Base-by-base conservation (phyloP, 768 basidiomycete genomes). In the Trametes maxima region DNA sequence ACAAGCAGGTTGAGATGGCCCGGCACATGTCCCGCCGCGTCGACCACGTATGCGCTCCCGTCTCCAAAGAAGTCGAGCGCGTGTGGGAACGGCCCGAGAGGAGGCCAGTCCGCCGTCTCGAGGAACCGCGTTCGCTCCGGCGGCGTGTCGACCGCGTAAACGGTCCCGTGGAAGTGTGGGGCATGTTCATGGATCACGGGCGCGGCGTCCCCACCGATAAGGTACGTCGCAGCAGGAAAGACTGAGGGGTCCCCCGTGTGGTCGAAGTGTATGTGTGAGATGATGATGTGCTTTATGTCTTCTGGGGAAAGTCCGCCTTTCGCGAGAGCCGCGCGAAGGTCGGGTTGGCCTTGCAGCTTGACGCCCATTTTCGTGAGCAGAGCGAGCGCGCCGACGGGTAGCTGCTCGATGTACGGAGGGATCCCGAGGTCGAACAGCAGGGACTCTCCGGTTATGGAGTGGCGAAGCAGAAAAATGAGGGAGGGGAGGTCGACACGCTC, bases 191-290 rank as follows among this genome's bases (percentile, higher is more conserved):
- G 65, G 45, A 86, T 65, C 1, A 78, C 65, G 2, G 68, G 64
- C 40, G 71, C 70, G 17, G 75, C 72, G 12, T 69, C 78, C 14
- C 66, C 80, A 1, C 84, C 83, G 0, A 85, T 75, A 49, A 85
- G 54, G 66, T 86, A 81, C 1, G 70, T 74, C 42, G 81, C 78
- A 14, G 69, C 75, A 4, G 76, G 69, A 66, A 85, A 86, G 2
- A 75, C 77, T 1, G 66, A 57, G 12, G 77, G 73, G 64, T 86
- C 75, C 1, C 85, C 85, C 47, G 79, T 73, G 70, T 76, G 73
- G 67, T 86, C 85, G 67, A 78, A 86, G 65, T 86, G 84, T 40
- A 80, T 65, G 62, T 87, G 85, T 19, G 81, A 82, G 36, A 83
- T 53, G 42, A 79, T 76, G 33, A 85, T 75, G 5, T 73, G 74